Percentiles rank a stretch among this genome's conserved stretches.
phyloP scores from a whole-genome alignment of 306 rosid genomes.

The Datisca glomerata region DNA sequence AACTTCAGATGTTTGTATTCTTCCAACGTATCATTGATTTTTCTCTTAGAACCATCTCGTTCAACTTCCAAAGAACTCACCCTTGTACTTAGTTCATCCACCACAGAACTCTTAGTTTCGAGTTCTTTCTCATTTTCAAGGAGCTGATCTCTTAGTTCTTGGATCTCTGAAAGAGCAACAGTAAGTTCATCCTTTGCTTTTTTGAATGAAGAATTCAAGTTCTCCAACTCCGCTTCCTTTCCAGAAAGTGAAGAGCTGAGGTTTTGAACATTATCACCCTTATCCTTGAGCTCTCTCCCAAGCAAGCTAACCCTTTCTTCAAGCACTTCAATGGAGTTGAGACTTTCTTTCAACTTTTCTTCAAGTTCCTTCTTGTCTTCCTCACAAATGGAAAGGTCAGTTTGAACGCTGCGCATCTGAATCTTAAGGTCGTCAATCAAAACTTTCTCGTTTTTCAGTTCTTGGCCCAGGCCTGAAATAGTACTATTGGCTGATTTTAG shows the following conservation, averaged over 20 bases:
- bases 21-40: slow-evolving; percentile 26
- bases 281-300: slow-evolving; percentile 41
- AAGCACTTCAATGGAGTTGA: slow-evolving; percentile 15
- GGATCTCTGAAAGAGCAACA: slow-evolving; percentile 36
- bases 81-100: slow-evolving; percentile 41
- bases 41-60: slow-evolving; percentile 31
- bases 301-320: slow-evolving; percentile 41
- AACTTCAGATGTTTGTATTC: slow-evolving; percentile 41
- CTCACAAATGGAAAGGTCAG: slow-evolving; percentile 18
- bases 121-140: slow-evolving; percentile 38
- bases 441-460: slow-evolving; percentile 48
- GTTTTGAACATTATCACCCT: slow-evolving; percentile 32
- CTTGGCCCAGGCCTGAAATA: slow-evolving; percentile 37
- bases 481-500: slow-evolving; percentile 43
- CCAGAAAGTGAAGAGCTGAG: slow-evolving; percentile 53
- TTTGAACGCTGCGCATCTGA: slow-evolving; percentile 35
- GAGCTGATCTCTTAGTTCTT: slow-evolving; percentile 43
- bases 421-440: slow-evolving; percentile 41
- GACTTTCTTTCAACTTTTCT: slow-evolving; percentile 25
- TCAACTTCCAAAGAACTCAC: slow-evolving; percentile 34
- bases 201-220: slow-evolving; percentile 32
- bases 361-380: slow-evolving; percentile 43
- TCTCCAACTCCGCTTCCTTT: slow-evolving; percentile 54
- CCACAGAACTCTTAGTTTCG: slow-evolving; percentile 32
- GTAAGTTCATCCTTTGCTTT: slow-evolving; percentile 40